These are phyloP conservation scores for Immersiporthe knoxdaviesiana DNA, from an alignment of 2,329 filamentous ascomycete species.

Conservation along the genomic window DNA sequence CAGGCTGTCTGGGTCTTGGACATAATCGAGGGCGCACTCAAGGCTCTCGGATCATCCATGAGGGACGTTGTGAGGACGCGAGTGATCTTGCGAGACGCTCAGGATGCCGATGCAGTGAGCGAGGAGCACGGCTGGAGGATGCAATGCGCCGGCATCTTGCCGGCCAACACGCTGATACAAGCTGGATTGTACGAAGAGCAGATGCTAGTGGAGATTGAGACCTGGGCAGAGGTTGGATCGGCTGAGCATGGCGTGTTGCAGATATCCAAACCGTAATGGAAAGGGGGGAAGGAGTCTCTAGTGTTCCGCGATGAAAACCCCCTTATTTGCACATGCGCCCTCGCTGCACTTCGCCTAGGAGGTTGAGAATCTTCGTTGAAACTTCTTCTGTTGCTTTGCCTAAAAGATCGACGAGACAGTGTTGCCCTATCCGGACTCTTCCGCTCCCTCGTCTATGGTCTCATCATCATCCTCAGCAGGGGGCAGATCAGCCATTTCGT, in stretches of 20 bases:
- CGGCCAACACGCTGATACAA: conserved; percentile 30
- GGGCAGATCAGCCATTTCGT: conserved; percentile 14
- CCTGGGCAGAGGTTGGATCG: conserved; percentile 32
- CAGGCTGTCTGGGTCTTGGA: conserved; percentile 38
- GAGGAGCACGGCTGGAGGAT: conserved; percentile 38
- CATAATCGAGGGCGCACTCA: conserved; percentile 35
- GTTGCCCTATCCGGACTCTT: conserved; percentile 1
- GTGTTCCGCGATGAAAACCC: too few species aligned
- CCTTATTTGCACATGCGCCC: neutral
- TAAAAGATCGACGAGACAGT: neutral
- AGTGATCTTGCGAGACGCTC: conserved; percentile 34
- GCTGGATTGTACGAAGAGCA: conserved; percentile 29
- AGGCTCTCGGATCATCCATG: conserved; percentile 35
- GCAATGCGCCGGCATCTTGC: conserved; percentile 31
- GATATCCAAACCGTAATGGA: conserved; percentile 9
- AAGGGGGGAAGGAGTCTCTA: neutral
- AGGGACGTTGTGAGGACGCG: conserved; percentile 37
- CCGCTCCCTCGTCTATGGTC: conserved; percentile 34
- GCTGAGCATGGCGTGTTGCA: conserved; percentile 16
- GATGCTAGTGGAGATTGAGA: conserved; percentile 32
- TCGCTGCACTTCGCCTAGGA: neutral
- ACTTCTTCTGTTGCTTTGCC: neutral
- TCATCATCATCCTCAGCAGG: conserved; percentile 17
- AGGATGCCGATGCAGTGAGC: conserved; percentile 36
- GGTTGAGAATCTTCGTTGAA: neutral